These are phyloP conservation scores for Phoma sp. DNA, from an alignment of 2,329 filamentous ascomycete species.

Conservation along the genomic window DNA sequence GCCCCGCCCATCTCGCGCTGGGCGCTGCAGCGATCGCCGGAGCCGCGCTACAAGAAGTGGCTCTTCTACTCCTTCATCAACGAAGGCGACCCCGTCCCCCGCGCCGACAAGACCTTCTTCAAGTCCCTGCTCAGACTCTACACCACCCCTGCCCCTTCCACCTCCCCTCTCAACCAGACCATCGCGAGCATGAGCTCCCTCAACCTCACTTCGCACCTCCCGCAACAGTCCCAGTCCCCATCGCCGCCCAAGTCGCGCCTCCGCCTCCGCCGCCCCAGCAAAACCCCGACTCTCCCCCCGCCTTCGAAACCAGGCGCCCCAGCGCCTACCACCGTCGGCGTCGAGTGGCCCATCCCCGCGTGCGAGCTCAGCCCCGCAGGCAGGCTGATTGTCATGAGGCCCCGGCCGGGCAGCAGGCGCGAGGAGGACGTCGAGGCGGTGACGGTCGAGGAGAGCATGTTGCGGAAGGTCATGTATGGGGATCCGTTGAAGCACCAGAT, in stretches of 20 bases:
- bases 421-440: constrained; percentile 68
- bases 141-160: constrained; percentile 61
- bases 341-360: constrained; percentile 69
- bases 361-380: constrained; percentile 74
- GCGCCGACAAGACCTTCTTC: constrained; percentile 79
- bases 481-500: constrained; percentile 83
- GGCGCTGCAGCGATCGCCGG: constrained; percentile 66
- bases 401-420: constrained; percentile 48
- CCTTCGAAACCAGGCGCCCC: constrained; percentile 40
- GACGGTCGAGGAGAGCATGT: constrained; percentile 68
- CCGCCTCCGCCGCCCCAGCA: constrained; percentile 26
- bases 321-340: constrained; percentile 23
- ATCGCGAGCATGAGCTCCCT: constrained; percentile 34
- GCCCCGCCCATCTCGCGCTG: constrained; percentile 76
- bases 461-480: constrained; percentile 77
- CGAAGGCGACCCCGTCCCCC: constrained; percentile 80
- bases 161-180: constrained; percentile 19
- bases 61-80: constrained; percentile 83
- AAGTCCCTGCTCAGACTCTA: constrained; percentile 74
- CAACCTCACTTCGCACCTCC: constrained; percentile 21
- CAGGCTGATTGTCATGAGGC: constrained; percentile 66
- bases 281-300: constrained; percentile 24
- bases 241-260: constrained; percentile 23
- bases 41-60: constrained; percentile 61
- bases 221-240: not conserved